Percentiles rank a stretch among this genome's conserved stretches.
These are phyloP conservation scores for Fusarium sp. DNA, from an alignment of 2,329 filamentous ascomycete genomes.

Conservation along the genomic window DNA sequence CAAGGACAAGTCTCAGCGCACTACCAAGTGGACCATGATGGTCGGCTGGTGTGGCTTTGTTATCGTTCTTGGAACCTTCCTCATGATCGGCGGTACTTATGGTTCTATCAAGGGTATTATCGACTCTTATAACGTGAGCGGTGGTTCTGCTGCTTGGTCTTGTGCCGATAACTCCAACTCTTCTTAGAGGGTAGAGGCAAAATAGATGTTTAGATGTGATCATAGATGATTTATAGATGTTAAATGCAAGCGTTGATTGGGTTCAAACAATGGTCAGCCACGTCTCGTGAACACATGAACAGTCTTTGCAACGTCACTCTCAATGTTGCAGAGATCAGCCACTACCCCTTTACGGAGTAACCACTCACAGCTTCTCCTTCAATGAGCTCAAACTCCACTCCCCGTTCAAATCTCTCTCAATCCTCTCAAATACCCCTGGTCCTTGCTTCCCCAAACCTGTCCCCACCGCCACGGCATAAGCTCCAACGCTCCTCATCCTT, in stretches of 20 bases:
- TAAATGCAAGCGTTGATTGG: conserved; percentile 27
- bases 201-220: not conserved
- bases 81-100: conserved; percentile 60
- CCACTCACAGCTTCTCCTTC: conserved; percentile 5
- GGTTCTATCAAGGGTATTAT: conserved; percentile 54
- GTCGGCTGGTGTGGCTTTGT: conserved; percentile 26
- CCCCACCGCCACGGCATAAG: conserved; percentile 73
- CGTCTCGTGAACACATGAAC: not conserved
- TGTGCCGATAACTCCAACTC: conserved; percentile 58
- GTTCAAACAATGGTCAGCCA: not conserved
- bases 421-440: conserved; percentile 70
- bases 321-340: fast-evolving
- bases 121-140: conserved; percentile 50
- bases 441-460: conserved; percentile 76
- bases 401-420: conserved; percentile 51
- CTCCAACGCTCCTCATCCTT: conserved; percentile 76
- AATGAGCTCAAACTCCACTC: conserved; percentile 20
- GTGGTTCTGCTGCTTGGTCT: conserved; percentile 55
- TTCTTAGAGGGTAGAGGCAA: not conserved
- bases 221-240: conserved; percentile 15
- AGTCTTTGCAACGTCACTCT: not conserved
- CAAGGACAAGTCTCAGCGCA: conserved; percentile 27
- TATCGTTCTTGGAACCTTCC: conserved; percentile 47
- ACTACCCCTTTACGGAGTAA: not conserved
- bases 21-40: conserved; percentile 30